Conservation (phyloP, 441 rosid genomes). For the Viola pubescens region DNA sequence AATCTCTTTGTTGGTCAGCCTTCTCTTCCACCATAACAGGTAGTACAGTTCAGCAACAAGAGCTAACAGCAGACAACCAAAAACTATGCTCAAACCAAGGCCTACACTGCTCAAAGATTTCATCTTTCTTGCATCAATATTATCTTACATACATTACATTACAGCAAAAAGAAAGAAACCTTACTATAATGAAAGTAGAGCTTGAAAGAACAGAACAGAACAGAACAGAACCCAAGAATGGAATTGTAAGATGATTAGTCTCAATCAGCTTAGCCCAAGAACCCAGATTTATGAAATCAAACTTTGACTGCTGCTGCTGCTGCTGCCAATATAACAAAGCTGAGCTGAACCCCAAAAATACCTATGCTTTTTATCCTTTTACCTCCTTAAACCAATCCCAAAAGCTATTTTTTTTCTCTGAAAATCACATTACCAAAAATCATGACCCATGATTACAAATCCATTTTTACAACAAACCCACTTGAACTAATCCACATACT, state of each 20-base stretch:
- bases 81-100: slow-evolving; percentile 77
- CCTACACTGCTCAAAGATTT: slow-evolving; percentile 84
- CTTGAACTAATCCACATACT: slow-evolving; percentile 16
- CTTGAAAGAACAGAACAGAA: neutral
- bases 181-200: neutral
- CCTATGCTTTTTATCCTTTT: slow-evolving; percentile 6
- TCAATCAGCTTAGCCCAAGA: slow-evolving; percentile 18
- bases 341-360: slow-evolving; percentile 19
- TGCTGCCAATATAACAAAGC: slow-evolving; percentile 23
- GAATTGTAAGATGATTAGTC: slow-evolving; percentile 17
- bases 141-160: slow-evolving; percentile 19
- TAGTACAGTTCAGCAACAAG: slow-evolving; percentile 75
- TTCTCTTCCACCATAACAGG: slow-evolving; percentile 85
- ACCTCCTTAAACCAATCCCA: slow-evolving; percentile 14
- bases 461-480: slow-evolving; percentile 13
- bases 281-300: slow-evolving; percentile 15
- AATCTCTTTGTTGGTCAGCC: slow-evolving; percentile 32
- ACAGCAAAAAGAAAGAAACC: neutral
- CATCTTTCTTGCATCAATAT: slow-evolving; percentile 37
- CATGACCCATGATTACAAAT: slow-evolving; percentile 21
- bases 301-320: slow-evolving; percentile 19
- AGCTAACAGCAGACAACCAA: slow-evolving; percentile 72
- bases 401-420: slow-evolving; percentile 11
- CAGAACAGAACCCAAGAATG: slow-evolving; percentile 13
- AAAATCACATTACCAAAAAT: slow-evolving; percentile 30